phyloP scores from a whole-genome alignment of 768 basidiomycete species.

The Erythrobasidium yunnanense region DNA sequence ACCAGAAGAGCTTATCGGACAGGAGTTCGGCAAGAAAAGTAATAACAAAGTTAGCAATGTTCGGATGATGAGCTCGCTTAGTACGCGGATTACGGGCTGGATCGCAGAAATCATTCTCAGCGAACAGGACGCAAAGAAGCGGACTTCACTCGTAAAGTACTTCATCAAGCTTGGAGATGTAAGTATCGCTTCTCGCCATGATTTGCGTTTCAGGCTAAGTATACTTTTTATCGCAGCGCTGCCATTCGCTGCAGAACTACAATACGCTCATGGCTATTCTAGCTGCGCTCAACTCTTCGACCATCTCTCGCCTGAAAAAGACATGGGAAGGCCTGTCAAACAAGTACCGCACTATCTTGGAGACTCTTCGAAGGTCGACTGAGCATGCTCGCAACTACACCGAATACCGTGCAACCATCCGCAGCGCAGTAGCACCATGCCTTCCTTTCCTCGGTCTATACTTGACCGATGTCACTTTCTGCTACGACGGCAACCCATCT shows the following conservation, averaged over 20 bases:
- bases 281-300: slow-evolving; percentile 89
- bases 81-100: slow-evolving; percentile 89
- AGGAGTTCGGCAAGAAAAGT: slow-evolving; percentile 60
- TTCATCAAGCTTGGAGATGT: slow-evolving; percentile 89
- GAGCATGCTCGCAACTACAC: slow-evolving; percentile 83
- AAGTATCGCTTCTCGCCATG: slow-evolving; percentile 42
- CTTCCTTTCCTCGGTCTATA: slow-evolving; percentile 90
- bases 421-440: slow-evolving; percentile 80
- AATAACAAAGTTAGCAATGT: slow-evolving; percentile 45
- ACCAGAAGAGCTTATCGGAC: slow-evolving; percentile 66
- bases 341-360: slow-evolving; percentile 71
- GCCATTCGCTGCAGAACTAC: slow-evolving; percentile 70
- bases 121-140: slow-evolving; percentile 77
- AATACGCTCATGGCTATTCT: slow-evolving; percentile 85
- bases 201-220: background rate
- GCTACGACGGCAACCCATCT: slow-evolving; percentile 84
- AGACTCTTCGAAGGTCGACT: slow-evolving; percentile 68
- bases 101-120: slow-evolving; percentile 86
- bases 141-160: slow-evolving; percentile 68
- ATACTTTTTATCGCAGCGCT: slow-evolving; percentile 52
- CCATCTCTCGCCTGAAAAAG: slow-evolving; percentile 78
- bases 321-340: slow-evolving; percentile 83
- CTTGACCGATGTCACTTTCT: slow-evolving; percentile 87
- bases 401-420: slow-evolving; percentile 76
- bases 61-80: slow-evolving; percentile 71